Base-by-base conservation (phyloP, 78 protist genomes). In the Cavenderia fasciculata region DNA sequence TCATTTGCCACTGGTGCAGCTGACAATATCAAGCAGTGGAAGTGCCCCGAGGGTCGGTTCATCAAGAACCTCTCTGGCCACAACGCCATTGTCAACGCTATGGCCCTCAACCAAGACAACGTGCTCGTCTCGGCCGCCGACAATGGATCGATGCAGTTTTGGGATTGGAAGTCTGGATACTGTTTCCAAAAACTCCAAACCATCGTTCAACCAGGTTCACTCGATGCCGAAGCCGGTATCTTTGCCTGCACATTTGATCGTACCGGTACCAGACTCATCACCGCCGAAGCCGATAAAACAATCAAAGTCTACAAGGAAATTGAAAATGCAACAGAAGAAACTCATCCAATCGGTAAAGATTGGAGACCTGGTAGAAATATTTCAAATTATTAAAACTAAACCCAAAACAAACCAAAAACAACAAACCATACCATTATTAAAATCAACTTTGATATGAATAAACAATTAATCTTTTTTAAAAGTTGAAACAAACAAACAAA, bases 21-120 rank as follows among this genome's bases (percentile, higher is more conserved):
- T 4, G 99, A 98, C 89, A 94, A 96, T 70, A 82, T 99, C 70
- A 98, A 98, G 65, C 96, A 98, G 86, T 99, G 99, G 99, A 72
- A 72, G 59, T 92, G 74, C 21, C 99, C 99, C 14, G 93, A 98
- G 21, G 99, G 99, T 62, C 47, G 74, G 36, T 98, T 97, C 69
- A 23, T 98, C 44, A 73, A 86, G 61, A 99, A 98, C 86, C 31
- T 98, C n/a, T 73, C 87, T 1, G 98, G 96, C 1, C 98, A 97
- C 76, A 74, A 94, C 52, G 46, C 95, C 31, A 96, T 98, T 44
- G 18, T 98, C 59, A 96, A 98, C 86, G 2, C 93, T 0, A 2
- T 97, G 59, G 96, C 98, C 2, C 25, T 98, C 47, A 97, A 94
- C 77, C 59, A 46, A 43, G 98, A 96, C 65, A 78, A 93, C 57